These are phyloP conservation scores for Thermochaetoides thermophila DNA, from an alignment of 495 filamentous ascomycete species.

Conservation along the genomic window DNA sequence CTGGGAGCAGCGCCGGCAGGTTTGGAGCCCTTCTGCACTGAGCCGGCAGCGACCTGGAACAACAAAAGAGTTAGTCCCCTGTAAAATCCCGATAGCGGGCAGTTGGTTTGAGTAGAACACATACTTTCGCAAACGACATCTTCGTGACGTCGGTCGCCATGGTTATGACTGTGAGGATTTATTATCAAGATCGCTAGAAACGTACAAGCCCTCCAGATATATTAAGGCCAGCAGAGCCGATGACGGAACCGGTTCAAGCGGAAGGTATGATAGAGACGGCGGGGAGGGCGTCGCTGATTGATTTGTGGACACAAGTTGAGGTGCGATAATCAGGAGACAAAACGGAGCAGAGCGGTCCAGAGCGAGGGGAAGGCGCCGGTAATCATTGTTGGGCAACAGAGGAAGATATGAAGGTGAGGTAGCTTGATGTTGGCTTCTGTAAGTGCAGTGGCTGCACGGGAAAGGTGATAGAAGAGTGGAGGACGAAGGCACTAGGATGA, in stretches of 20 bases:
- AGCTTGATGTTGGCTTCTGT: too few species aligned
- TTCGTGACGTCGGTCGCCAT: conserved; percentile 32
- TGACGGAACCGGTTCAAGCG: conserved; percentile 1
- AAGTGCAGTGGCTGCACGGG: too few species aligned
- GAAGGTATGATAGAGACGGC: conserved; percentile 2
- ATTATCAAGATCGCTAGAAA: too few species aligned
- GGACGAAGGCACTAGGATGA: too few species aligned
- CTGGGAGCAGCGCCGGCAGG: conserved; percentile 17
- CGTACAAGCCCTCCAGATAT: too few species aligned
- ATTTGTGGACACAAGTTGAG: conserved; percentile 5
- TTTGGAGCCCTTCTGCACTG: conserved; percentile 31
- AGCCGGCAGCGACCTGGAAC: conserved; percentile 33
- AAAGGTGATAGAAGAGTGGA: too few species aligned
- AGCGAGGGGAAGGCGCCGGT: conserved; percentile 30
- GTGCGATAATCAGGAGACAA: conserved; percentile 37
- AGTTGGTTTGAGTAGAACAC: conserved; percentile 4
- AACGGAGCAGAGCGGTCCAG: conserved; percentile 33
- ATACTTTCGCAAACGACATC: conserved; percentile 45
- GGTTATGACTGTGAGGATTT: conserved; percentile 3
- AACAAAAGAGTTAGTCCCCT: conserved; percentile 6
- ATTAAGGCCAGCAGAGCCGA: conserved; percentile 1
- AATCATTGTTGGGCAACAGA: conserved; percentile 37
- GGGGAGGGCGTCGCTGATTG: neutral
- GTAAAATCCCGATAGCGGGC: neutral
- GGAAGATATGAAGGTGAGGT: too few species aligned